Conservation (phyloP, 768 basidiomycete species). For the Solioccasus polychromus region DNA sequence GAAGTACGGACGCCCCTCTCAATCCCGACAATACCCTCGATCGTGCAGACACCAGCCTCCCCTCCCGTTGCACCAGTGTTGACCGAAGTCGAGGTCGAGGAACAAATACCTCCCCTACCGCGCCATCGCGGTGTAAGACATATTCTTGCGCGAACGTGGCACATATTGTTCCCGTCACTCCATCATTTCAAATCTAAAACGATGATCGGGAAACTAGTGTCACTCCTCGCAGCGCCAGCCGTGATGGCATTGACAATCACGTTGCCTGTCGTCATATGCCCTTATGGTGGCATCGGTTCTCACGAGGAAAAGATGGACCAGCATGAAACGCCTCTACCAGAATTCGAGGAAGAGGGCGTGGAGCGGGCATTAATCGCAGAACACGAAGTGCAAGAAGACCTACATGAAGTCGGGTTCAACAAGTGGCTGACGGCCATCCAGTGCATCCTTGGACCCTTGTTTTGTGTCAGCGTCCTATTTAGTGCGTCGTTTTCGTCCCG, state of each 20-base stretch:
- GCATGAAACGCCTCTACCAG: slow-evolving; percentile 49
- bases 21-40: slow-evolving; percentile 47
- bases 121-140: slow-evolving; percentile 36
- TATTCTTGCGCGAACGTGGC: slow-evolving; percentile 41
- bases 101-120: slow-evolving; percentile 37
- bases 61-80: slow-evolving; percentile 39
- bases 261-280: slow-evolving; percentile 80
- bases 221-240: slow-evolving; percentile 82
- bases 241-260: slow-evolving; percentile 85
- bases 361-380: slow-evolving; percentile 71
- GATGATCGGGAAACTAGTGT: slow-evolving; percentile 64
- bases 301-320: slow-evolving; percentile 29
- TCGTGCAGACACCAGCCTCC: slow-evolving; percentile 53
- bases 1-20: slow-evolving; percentile 18
- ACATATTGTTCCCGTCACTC: slow-evolving; percentile 84
- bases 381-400: slow-evolving; percentile 66
- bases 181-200: slow-evolving; percentile 71
- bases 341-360: slow-evolving; percentile 75
- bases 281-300: slow-evolving; percentile 34
- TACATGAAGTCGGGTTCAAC: slow-evolving; percentile 64
- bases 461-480: slow-evolving; percentile 73
- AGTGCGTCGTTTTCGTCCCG: slow-evolving; percentile 45
- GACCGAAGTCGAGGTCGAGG: slow-evolving; percentile 48
- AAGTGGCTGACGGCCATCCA: slow-evolving; percentile 87
- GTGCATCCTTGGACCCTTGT: slow-evolving; percentile 78